Percentiles rank a stretch among this genome's conserved stretches.
These are phyloP conservation scores for Malus hybrid DNA, from an alignment of 331 rosid genomes.

Conservation along the genomic window DNA sequence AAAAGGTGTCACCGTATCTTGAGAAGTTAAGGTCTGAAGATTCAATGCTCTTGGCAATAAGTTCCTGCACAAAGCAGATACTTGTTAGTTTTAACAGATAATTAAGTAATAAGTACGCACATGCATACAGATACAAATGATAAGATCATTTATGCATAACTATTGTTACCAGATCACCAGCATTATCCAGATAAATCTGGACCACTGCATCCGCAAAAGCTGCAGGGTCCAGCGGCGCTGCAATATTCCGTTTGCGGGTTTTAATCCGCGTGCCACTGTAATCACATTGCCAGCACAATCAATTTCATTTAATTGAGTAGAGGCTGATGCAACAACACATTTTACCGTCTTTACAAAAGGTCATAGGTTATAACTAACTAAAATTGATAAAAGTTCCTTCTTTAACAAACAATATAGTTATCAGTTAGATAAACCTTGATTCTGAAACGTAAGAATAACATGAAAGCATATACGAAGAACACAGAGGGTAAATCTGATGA, in stretches of 20 bases:
- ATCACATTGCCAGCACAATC: neutral
- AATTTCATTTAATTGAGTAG: neutral
- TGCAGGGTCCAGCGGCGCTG: slow-evolving; percentile 99
- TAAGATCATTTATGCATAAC: neutral
- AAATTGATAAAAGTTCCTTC: neutral
- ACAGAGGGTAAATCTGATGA: neutral
- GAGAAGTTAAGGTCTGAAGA: slow-evolving; percentile 92
- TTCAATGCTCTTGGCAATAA: slow-evolving; percentile 75
- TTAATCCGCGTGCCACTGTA: slow-evolving; percentile 99
- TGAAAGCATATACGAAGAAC: neutral
- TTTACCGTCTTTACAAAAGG: neutral
- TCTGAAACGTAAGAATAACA: neutral
- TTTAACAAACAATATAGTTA: too few relatives aligned
- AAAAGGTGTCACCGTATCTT: slow-evolving; percentile 98
- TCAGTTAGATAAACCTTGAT: neutral
- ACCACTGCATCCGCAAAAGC: slow-evolving; percentile 99
- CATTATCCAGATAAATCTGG: slow-evolving; percentile 99
- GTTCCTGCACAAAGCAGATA: slow-evolving; percentile 52
- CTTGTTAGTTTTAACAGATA: neutral
- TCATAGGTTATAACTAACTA: too few relatives aligned
- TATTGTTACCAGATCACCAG: slow-evolving; percentile 95
- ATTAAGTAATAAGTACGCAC: neutral
- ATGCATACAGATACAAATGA: neutral
- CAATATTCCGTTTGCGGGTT: slow-evolving; percentile 99
- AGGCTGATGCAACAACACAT: neutral